Evolutionary conservation across 257 asterid species (phyloP), one percentile per base, ranked within the genome.

Genomic region (Solanum okadae): DNA sequence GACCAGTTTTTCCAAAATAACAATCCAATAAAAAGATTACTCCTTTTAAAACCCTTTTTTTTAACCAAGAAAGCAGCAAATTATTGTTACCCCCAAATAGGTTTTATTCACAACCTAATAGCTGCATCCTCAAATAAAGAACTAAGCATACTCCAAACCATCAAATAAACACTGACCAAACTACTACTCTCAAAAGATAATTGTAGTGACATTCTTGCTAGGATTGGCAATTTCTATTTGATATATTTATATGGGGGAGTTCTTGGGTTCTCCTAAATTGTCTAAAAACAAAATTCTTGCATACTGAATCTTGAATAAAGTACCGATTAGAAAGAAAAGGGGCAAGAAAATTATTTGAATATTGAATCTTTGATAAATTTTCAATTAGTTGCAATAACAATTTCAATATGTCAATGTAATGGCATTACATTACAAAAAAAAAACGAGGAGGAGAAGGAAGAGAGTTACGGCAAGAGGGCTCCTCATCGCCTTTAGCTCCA

Each of bases 391-490:
- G 83, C 33, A 76, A 23, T 11, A 76, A 22, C 31, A 35, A 76
- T 37, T 37, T 34, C 42, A 71, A 16, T 42, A 42, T 15, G 25
- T 31, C 78, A 71, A 34, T 20, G 46, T 73, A 25, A 73, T 9
- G n/a, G 25, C 46, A 34, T 73, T 73, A 73, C 46, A 20, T n/a
- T 56, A 75, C 59, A 44, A 44, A 13, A 44, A 44, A 11, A 12
- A 59, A 16, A 23, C 12, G 11, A 44, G 16, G 15, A 44, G 25
- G 2, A 70, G 23, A 71, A 16, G 34, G 38, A 72, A 40, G 85
- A 83, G 46, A 23, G 31, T 88, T 92, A 96, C 98, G n/a, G 98
- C 93, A 46, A 96, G 77, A 68, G 98, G 98, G 38, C 38, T 35
- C 38, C 38, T 35, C 38, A 35, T 35, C 38, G 38, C 38, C 38